phyloP scores from a whole-genome alignment of 257 asterid genomes.

The Mitragyna speciosa region DNA sequence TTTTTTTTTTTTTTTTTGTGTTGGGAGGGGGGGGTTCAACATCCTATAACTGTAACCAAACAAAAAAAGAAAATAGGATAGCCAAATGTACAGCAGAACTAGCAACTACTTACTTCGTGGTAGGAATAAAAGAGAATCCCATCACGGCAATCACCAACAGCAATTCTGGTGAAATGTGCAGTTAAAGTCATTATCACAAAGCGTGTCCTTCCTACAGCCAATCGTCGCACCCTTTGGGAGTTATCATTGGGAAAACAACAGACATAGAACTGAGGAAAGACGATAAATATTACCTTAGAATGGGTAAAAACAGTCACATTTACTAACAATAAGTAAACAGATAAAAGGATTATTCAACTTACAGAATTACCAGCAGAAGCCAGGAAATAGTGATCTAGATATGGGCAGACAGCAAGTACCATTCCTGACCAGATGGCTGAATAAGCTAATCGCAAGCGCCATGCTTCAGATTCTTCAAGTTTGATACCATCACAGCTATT shows the following conservation, averaged over 20 bases:
- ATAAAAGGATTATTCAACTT: constrained; percentile 41
- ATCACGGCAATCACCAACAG: constrained; percentile 98
- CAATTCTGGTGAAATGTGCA: constrained; percentile 83
- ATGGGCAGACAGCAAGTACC: constrained; percentile 87
- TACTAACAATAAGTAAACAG: constrained; percentile 19
- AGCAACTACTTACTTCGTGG: constrained; percentile 71
- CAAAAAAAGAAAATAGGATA: not conserved
- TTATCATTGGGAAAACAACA: constrained; percentile 78
- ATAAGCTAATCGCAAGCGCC: constrained; percentile 71
- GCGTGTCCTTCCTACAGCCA: constrained; percentile 77
- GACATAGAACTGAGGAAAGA: constrained; percentile 67
- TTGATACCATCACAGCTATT: constrained; percentile 70
- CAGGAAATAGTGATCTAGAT: constrained; percentile 78
- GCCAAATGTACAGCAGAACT: constrained; percentile 4
- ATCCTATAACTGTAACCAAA: not conserved
- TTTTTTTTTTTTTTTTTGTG: too few species aligned
- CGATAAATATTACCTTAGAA: constrained; percentile 1
- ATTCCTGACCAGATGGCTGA: constrained; percentile 73
- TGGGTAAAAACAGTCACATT: constrained; percentile 5
- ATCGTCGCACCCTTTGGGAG: constrained; percentile 62
- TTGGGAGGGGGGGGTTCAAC: too few species aligned
- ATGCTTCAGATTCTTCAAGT: constrained; percentile 79
- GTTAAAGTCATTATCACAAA: constrained; percentile 78
- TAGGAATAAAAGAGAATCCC: constrained; percentile 85
- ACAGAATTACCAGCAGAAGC: constrained; percentile 89